These are phyloP conservation scores for Thelonectria discophora DNA, from an alignment of 2,329 filamentous ascomycete genomes.

Conservation along the genomic window DNA sequence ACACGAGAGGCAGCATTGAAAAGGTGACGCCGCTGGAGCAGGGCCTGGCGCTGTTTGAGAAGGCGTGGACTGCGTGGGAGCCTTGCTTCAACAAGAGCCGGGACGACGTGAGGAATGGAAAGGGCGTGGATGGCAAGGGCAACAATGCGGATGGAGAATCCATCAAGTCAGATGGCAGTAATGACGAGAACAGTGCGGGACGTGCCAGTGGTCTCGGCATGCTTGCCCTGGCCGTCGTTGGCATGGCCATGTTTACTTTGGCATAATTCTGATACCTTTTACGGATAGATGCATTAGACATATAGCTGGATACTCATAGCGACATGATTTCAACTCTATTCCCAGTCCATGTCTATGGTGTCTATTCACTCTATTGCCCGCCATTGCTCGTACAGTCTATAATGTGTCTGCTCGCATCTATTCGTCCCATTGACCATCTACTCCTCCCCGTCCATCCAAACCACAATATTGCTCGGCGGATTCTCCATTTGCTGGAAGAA, in stretches of 20 bases:
- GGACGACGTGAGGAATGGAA: constrained; percentile 24
- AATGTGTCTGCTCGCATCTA: too few relatives aligned
- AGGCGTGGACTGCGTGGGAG: constrained; percentile 26
- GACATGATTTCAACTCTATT: not conserved
- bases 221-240: not conserved
- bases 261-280: not conserved
- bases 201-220: not conserved
- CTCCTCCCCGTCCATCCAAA: constrained; percentile 56
- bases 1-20: constrained; percentile 3
- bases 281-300: not conserved
- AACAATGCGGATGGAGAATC: constrained; percentile 5
- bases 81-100: constrained; percentile 33
- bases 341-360: too few relatives aligned
- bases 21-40: constrained; percentile 16
- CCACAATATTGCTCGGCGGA: constrained; percentile 54
- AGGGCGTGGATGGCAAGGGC: constrained; percentile 19
- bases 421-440: too few relatives aligned
- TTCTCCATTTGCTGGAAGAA: constrained; percentile 54
- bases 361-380: too few relatives aligned
- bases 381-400: too few relatives aligned
- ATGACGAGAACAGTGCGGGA: not conserved
- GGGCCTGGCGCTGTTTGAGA: constrained; percentile 26
- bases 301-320: not conserved
- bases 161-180: not conserved
- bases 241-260: not conserved